A percentile compares a stretch with the other conserved stretches of the same genome.
phyloP scores from a whole-genome alignment of 148 eudicot genomes.

The Vaccinium darrowii region DNA sequence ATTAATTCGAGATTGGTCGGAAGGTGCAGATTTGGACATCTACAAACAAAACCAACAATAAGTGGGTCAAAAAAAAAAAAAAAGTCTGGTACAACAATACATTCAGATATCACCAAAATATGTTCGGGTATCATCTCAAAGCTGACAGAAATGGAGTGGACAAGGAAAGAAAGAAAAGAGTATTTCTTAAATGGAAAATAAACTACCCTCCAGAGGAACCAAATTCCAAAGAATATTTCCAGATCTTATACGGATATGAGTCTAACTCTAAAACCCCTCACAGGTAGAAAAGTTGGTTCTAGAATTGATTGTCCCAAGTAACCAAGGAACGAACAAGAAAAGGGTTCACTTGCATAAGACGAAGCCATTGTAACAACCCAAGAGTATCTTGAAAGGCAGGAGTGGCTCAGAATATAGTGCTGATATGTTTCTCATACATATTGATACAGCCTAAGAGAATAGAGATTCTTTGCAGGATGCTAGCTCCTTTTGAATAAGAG shows the following conservation, averaged over 20 bases:
- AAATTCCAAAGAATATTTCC: not conserved
- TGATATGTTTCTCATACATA: not conserved
- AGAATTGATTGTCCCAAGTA: not conserved
- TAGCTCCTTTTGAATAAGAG: not conserved
- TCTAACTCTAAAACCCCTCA: not conserved
- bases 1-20: conserved; percentile 92
- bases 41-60: conserved; percentile 33
- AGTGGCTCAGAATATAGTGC: not conserved
- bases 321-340: not conserved
- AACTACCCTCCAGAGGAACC: not conserved
- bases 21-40: conserved; percentile 98
- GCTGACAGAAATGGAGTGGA: conserved; percentile 1
- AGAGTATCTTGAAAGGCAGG: not conserved
- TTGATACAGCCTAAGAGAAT: not conserved
- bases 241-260: not conserved
- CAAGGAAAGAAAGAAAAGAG: conserved; percentile 1
- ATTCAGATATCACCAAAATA: not conserved
- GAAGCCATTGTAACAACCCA: not conserved
- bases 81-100: not conserved
- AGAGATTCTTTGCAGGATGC: not conserved
- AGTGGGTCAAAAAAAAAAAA: not conserved
- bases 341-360: not conserved
- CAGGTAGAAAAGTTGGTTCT: not conserved
- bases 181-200: not conserved
- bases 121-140: conserved; percentile 9